Percentiles rank a stretch among this genome's conserved stretches.
These are phyloP conservation scores for Salvia hispanica DNA, from an alignment of 257 asterid species.

Conservation along the genomic window DNA sequence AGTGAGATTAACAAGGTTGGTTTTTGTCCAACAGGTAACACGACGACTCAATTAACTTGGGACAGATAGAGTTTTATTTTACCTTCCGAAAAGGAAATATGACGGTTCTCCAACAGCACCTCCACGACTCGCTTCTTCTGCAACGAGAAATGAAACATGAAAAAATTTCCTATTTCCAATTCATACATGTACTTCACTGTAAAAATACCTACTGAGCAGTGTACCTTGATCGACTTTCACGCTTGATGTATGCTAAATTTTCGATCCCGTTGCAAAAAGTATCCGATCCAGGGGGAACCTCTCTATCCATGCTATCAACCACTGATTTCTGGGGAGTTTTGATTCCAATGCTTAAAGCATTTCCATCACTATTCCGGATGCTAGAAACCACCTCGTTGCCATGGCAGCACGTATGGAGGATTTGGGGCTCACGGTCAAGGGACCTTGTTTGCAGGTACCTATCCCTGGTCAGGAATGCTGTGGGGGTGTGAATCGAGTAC, in stretches of 20 bases:
- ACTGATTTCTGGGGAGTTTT: slow-evolving; percentile 24
- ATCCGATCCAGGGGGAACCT: neutral
- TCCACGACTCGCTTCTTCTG: slow-evolving; percentile 28
- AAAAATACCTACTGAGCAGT: too few species aligned
- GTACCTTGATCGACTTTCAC: slow-evolving; percentile 29
- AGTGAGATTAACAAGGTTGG: too few species aligned
- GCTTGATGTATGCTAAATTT: neutral
- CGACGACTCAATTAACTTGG: too few species aligned
- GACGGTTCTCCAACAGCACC: slow-evolving; percentile 26
- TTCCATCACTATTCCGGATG: slow-evolving; percentile 32
- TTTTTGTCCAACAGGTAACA: too few species aligned
- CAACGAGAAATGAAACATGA: neutral
- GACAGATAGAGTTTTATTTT: too few species aligned
- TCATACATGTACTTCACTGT: too few species aligned
- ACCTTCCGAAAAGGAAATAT: slow-evolving; percentile 34
- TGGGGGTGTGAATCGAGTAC: slow-evolving; percentile 42
- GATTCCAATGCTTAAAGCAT: slow-evolving; percentile 29
- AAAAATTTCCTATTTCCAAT: neutral
- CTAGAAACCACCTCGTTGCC: slow-evolving; percentile 35
- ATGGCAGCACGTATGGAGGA: slow-evolving; percentile 52
- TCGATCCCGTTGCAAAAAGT: neutral
- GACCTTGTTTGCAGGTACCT: slow-evolving; percentile 54
- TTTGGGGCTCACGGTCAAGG: slow-evolving; percentile 60
- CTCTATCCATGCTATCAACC: slow-evolving; percentile 22
- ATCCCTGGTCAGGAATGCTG: slow-evolving; percentile 44